Percentiles rank a stretch among this genome's conserved stretches.
Conservation (phyloP, 805 yeast genomes). For the Lachancea cidri region DNA sequence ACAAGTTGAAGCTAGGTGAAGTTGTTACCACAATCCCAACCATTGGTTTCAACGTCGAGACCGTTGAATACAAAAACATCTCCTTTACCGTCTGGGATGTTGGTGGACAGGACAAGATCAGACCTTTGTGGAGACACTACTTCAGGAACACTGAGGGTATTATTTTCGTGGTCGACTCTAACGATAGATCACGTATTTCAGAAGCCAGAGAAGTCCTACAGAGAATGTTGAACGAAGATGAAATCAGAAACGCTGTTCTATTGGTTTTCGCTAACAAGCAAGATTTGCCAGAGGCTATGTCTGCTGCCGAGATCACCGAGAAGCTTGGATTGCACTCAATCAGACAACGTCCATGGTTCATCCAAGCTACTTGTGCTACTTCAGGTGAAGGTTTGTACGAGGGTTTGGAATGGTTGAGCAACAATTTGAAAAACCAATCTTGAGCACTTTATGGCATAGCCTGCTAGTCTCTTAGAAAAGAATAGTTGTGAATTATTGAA, state of each 20-base stretch:
- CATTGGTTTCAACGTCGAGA: conserved; percentile 95
- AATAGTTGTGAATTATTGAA: conserved; percentile 1
- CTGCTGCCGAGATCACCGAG: conserved; percentile 97
- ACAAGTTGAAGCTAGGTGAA: conserved; percentile 92
- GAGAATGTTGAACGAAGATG: conserved; percentile 98
- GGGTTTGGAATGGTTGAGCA: conserved; percentile 95
- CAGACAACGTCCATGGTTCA: conserved; percentile 99
- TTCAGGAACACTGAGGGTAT: conserved; percentile 99
- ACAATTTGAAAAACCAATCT: conserved; percentile 74
- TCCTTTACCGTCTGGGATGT: conserved; percentile 98
- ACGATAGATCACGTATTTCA: conserved; percentile 95
- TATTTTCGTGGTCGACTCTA: conserved; percentile 95
- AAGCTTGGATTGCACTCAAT: conserved; percentile 93
- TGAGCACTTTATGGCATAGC: conserved; percentile 15
- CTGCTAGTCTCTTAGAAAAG: background rate
- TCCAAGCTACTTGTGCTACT: conserved; percentile 98
- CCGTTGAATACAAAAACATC: conserved; percentile 95
- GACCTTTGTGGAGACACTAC: conserved; percentile 98
- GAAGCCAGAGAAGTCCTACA: conserved; percentile 98
- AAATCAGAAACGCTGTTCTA: conserved; percentile 91
- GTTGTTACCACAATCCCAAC: conserved; percentile 95
- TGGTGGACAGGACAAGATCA: conserved; percentile 99
- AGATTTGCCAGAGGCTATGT: conserved; percentile 98
- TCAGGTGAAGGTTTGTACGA: conserved; percentile 98
- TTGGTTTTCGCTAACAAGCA: conserved; percentile 97